Conservation (phyloP, 2,329 filamentous ascomycete species). For the Fusarium robinianum region DNA sequence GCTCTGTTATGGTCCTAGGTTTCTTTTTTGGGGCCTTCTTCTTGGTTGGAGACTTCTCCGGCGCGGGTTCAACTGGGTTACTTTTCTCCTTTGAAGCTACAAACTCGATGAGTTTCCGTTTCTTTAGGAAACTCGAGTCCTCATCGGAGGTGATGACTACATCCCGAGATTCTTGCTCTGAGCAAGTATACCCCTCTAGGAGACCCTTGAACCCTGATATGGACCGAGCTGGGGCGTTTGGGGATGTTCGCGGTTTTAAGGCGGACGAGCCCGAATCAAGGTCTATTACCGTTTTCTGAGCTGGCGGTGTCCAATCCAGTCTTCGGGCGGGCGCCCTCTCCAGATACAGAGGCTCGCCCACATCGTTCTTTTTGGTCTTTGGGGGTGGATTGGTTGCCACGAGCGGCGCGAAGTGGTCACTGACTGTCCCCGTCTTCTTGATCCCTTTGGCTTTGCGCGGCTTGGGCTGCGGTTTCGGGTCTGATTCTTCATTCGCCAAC, state of each 20-base stretch:
- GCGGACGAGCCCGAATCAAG: slow-evolving; percentile 41
- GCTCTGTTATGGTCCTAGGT: slow-evolving; percentile 74
- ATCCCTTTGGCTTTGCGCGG: slow-evolving; percentile 6
- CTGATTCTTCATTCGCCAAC: slow-evolving; percentile 15
- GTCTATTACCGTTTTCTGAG: slow-evolving; percentile 42
- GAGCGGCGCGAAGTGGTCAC: slow-evolving; percentile 39
- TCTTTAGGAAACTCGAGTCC: slow-evolving; percentile 49
- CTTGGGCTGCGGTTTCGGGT: slow-evolving; percentile 31
- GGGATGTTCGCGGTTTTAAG: slow-evolving; percentile 12
- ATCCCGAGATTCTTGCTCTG: slow-evolving; percentile 28
- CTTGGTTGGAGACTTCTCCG: slow-evolving; percentile 46
- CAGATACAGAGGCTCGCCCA: slow-evolving; percentile 43
- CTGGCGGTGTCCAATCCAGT: slow-evolving; percentile 70
- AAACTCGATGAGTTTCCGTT: slow-evolving; percentile 61
- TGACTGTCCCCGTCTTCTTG: slow-evolving; percentile 40
- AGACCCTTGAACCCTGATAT: slow-evolving; percentile 50
- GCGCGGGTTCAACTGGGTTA: slow-evolving; percentile 27
- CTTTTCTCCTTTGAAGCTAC: slow-evolving; percentile 43
- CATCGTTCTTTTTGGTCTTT: slow-evolving; percentile 29
- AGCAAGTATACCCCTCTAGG: slow-evolving; percentile 48
- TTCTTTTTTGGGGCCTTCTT: slow-evolving; percentile 68
- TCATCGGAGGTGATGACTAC: slow-evolving; percentile 28
- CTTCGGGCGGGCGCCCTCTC: slow-evolving; percentile 60
- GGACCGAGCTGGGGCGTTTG: slow-evolving; percentile 8
- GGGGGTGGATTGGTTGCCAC: slow-evolving; percentile 19